These are phyloP conservation scores for Hevea brasiliensis DNA, from an alignment of 345 rosid species.

Conservation along the genomic window DNA sequence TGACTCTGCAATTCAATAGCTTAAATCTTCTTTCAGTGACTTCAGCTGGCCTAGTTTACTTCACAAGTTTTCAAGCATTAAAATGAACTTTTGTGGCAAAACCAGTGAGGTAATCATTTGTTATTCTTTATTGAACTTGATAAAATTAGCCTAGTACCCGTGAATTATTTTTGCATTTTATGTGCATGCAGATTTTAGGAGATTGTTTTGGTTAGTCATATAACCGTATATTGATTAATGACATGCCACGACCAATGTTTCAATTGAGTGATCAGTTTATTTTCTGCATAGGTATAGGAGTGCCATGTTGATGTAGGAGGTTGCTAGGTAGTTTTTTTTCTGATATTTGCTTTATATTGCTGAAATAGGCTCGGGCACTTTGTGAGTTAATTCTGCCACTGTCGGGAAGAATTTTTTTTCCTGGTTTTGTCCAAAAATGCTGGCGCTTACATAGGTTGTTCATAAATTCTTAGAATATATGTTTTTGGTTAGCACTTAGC, in stretches of 20 bases:
- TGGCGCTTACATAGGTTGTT: not conserved
- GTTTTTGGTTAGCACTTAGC: too few relatives aligned
- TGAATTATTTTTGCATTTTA: not conserved
- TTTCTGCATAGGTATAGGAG: not conserved
- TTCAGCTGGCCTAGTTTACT: conserved; percentile 20
- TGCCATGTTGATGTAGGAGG: not conserved
- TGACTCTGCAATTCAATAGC: conserved; percentile 24
- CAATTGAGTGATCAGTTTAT: not conserved
- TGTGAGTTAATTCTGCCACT: not conserved
- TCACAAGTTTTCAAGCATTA: conserved; percentile 15
- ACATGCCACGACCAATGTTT: not conserved
- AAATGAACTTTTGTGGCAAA: conserved; percentile 24
- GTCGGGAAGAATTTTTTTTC: not conserved
- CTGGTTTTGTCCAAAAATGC: not conserved
- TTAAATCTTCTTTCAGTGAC: conserved; percentile 19
- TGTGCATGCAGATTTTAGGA: not conserved
- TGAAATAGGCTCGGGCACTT: not conserved
- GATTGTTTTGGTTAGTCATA: not conserved
- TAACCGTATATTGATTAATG: not conserved
- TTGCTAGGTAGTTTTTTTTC: not conserved
- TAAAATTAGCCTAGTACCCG: not conserved
- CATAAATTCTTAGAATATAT: not conserved
- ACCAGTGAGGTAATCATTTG: conserved; percentile 33
- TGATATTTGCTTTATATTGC: not conserved
- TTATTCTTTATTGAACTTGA: conserved; percentile 4